Conservation (phyloP, 768 basidiomycete genomes). For the Chalciporus piperatus region DNA sequence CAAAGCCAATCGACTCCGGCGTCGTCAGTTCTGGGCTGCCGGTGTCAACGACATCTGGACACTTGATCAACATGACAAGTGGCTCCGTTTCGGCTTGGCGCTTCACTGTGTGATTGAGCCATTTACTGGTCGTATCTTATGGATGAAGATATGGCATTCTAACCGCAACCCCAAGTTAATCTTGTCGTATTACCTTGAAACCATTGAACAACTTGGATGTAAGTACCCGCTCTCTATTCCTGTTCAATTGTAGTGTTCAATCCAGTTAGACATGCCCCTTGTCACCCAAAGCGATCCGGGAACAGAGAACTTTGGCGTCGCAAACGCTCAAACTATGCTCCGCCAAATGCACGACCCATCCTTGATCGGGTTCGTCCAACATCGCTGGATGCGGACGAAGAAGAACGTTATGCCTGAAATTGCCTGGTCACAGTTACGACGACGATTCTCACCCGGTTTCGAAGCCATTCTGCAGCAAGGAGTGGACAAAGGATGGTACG, state of each 20-base stretch:
- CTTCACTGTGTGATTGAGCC: neutral
- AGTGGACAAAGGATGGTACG: conserved; percentile 28
- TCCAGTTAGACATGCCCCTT: too few species aligned
- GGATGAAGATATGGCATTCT: conserved; percentile 4
- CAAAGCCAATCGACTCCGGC: conserved; percentile 20
- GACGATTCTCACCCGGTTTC: conserved; percentile 33
- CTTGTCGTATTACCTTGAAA: neutral
- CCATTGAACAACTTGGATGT: neutral
- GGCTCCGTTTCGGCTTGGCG: neutral
- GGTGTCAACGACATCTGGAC: conserved; percentile 1
- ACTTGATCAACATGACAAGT: conserved; percentile 2
- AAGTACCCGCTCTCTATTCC: too few species aligned
- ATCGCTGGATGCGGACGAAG: conserved; percentile 36
- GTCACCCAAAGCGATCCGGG: neutral
- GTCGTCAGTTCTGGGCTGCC: conserved; percentile 27
- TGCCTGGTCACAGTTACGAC: conserved; percentile 36
- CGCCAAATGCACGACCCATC: conserved; percentile 30
- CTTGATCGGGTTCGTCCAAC: conserved; percentile 38
- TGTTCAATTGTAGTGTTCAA: too few species aligned
- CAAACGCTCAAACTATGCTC: conserved; percentile 1
- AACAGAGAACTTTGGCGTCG: neutral
- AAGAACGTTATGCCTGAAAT: conserved; percentile 45
- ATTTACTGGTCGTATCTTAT: neutral
- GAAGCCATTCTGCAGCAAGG: conserved; percentile 34
- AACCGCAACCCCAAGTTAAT: conserved; percentile 3